Evolutionary conservation across 1,139 yeast genomes (phyloP).

Genomic region (Yamadazyma membranifaciens): DNA sequence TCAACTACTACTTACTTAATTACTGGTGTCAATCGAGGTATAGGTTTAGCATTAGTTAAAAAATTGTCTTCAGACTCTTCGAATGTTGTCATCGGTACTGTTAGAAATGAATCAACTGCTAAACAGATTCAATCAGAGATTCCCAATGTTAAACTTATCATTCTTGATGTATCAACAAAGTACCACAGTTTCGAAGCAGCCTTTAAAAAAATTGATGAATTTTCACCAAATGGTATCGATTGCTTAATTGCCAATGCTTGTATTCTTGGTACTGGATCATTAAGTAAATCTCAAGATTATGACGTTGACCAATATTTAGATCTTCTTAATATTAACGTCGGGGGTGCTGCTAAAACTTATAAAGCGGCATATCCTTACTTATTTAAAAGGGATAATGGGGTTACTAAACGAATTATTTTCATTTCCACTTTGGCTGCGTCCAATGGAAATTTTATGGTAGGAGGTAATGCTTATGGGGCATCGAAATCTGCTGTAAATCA

Average conservation of each 20-base stretch:
- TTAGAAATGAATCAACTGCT: constrained; percentile 16
- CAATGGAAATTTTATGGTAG: constrained; percentile 3
- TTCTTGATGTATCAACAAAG: constrained; percentile 8
- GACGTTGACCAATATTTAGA: constrained; percentile 10
- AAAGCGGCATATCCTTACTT: constrained; percentile 13
- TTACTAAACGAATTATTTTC: constrained; percentile 10
- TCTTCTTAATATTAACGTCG: constrained; percentile 10
- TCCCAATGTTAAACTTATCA: constrained; percentile 15
- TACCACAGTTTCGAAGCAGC: constrained; percentile 9
- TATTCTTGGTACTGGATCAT: constrained; percentile 6
- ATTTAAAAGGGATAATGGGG: constrained; percentile 8
- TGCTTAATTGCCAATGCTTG: constrained; percentile 13
- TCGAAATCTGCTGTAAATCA: constrained; percentile 15
- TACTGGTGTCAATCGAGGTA: constrained; percentile 9
- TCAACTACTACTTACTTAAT: constrained; percentile 5
- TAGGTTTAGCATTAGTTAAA: constrained; percentile 15
- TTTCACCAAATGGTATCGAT: constrained; percentile 15
- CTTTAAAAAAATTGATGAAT: constrained; percentile 9
- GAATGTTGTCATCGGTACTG: constrained; percentile 26
- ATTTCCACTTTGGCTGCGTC: constrained; percentile 8
- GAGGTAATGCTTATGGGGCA: constrained; percentile 13
- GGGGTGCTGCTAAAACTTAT: constrained; percentile 13
- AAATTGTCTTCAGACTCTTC: constrained; percentile 9
- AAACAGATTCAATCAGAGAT: constrained; percentile 6
- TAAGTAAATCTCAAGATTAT: constrained; percentile 6